These are phyloP conservation scores for Dactylellina parvicollis DNA, from an alignment of 2,329 filamentous ascomycete genomes.

Conservation along the genomic window DNA sequence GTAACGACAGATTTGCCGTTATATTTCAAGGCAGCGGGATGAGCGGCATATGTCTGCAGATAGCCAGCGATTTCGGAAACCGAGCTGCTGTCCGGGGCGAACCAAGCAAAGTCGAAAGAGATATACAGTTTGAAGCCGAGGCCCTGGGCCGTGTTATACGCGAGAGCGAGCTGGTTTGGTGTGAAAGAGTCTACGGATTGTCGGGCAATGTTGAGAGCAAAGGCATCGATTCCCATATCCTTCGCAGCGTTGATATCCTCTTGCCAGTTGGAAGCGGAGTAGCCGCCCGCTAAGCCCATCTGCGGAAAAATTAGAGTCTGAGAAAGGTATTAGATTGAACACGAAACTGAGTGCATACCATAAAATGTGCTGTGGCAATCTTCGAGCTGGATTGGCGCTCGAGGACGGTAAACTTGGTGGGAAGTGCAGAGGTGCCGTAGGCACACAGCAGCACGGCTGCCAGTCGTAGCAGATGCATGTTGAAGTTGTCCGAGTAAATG, in stretches of 20 bases:
- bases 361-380: constrained; percentile 43
- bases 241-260: constrained; percentile 60
- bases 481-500: neutral
- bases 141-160: constrained; percentile 60
- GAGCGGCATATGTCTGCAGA: constrained; percentile 61
- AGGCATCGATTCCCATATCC: constrained; percentile 61
- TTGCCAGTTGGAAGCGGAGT: constrained; percentile 59
- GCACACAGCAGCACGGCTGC: constrained; percentile 43
- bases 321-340: neutral
- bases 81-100: constrained; percentile 55
- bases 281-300: constrained; percentile 60
- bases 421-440: constrained; percentile 41
- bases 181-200: constrained; percentile 58
- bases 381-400: constrained; percentile 37
- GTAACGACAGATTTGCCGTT: constrained; percentile 64
- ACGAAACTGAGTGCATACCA: constrained; percentile 13
- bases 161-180: constrained; percentile 59
- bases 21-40: constrained; percentile 62
- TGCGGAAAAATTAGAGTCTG: constrained; percentile 9
- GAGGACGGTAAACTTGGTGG: constrained; percentile 15
- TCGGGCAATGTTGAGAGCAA: constrained; percentile 60
- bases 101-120: constrained; percentile 60
- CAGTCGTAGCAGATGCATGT: constrained; percentile 33
- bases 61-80: constrained; percentile 58
- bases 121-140: constrained; percentile 59